Evolutionary conservation across 2,329 filamentous ascomycete species (phyloP).

Genomic region (Reticulascus tulasneorum): DNA sequence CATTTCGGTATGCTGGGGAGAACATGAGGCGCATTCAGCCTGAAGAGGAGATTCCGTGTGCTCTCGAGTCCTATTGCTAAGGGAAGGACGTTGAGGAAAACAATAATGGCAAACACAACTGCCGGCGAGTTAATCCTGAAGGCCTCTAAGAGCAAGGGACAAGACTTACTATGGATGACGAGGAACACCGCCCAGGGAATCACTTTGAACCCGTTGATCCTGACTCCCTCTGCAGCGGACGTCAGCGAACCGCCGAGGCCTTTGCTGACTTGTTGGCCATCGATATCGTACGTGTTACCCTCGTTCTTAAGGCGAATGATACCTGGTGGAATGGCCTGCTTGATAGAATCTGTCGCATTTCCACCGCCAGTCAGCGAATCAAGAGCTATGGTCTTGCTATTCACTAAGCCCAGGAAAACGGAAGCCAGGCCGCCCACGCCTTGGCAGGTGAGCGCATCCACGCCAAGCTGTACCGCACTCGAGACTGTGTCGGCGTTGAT

Average conservation of each 20-base stretch:
- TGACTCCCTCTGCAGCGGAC: slow-evolving; percentile 16
- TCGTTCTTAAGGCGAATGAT: slow-evolving; percentile 20
- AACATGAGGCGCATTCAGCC: slow-evolving; percentile 16
- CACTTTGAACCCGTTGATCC: slow-evolving; percentile 15
- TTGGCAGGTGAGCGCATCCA: slow-evolving; percentile 26
- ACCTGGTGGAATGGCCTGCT: slow-evolving; percentile 21
- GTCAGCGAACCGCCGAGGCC: slow-evolving; percentile 14
- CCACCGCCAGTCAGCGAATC: slow-evolving; percentile 2
- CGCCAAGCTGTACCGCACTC: slow-evolving; percentile 20
- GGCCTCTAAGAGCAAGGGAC: background rate
- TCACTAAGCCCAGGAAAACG: slow-evolving; percentile 20
- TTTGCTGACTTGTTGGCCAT: slow-evolving; percentile 18
- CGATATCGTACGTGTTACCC: slow-evolving; percentile 22
- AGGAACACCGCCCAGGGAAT: slow-evolving; percentile 15
- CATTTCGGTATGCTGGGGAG: slow-evolving; percentile 19
- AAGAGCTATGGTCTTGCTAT: slow-evolving; percentile 17
- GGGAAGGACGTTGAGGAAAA: slow-evolving; percentile 21
- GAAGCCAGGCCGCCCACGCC: slow-evolving; percentile 28
- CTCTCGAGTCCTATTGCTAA: slow-evolving; percentile 22
- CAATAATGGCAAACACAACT: slow-evolving; percentile 22
- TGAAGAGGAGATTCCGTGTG: slow-evolving; percentile 20
- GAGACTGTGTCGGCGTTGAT: slow-evolving; percentile 25
- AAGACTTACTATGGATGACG: slow-evolving; percentile 20
- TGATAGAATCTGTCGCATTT: slow-evolving; percentile 11
- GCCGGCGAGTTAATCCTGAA: too few species aligned